Base-by-base conservation (phyloP, 2,329 filamentous ascomycete genomes). In the Trichoderma oligosporum region DNA sequence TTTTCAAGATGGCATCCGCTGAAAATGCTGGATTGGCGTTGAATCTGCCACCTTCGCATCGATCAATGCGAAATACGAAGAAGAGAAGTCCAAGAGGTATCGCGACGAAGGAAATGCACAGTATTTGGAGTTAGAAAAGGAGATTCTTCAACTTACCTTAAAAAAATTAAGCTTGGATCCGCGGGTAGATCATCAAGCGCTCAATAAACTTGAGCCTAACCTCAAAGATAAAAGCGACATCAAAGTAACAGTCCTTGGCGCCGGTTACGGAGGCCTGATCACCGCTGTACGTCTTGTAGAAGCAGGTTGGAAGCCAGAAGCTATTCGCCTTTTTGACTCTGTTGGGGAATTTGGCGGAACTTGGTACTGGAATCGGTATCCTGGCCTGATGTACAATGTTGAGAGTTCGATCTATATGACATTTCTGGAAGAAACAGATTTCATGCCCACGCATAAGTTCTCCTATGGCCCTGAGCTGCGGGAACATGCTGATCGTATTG, bases 381-480 rank as follows among this genome's bases (percentile, higher is more conserved):
- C 78, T 0, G 78, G 76, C 0, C 64, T 79, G 7, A 72, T 74
- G 61, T 86, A 82, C 64, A 83, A 87, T 62, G 70, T 83, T 3
- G 83, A 87, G 67, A 74, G 75, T 51, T 84, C 81, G 62, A 72
- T 76, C n/a, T 86, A 86, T 63, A 68, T 85, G 68, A 82, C 82
- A 3, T 67, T 84, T 11, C 73, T 86, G 2, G 82, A 86, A 59
- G 82, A 85, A 66, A 83, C 75, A 1, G 78, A 77, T 0, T 84
- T 83, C 63, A 76, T 84, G 65, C 84, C 83, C 0, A 78, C 71
- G 14, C 71, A 80, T 41, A 74, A 74, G 39, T 81, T 79, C 60
- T 68, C 74, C 0, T 68, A 68, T 8, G 78, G 75, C 0, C 61
- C 67, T 2, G 79, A 82, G 52, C 46, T 80, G 7, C 69, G 73